Evolutionary conservation across 1,284 basidiomycete genomes (phyloP).

Genomic region (Takashimella tepidaria): DNA sequence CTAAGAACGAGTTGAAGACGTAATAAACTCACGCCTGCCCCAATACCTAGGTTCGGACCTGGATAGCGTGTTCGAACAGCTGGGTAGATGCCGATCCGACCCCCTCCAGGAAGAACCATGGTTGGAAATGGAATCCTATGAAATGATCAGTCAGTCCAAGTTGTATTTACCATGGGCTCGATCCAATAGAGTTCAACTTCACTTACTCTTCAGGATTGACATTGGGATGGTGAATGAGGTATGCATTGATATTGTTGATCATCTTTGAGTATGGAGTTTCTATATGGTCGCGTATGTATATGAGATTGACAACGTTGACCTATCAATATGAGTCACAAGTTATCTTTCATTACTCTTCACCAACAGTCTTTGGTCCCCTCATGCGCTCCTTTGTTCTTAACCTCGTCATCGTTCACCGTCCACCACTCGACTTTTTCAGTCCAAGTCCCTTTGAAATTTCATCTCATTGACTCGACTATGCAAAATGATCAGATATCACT

Average conservation of each 20-base stretch:
- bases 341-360: too few relatives aligned
- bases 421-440: too few relatives aligned
- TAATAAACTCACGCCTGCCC: constrained; percentile 27
- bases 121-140: constrained; percentile 34
- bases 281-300: too few relatives aligned
- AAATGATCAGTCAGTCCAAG: too few relatives aligned
- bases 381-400: too few relatives aligned
- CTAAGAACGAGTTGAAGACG: neutral
- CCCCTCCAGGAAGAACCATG: constrained; percentile 31
- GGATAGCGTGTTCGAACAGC: constrained; percentile 32
- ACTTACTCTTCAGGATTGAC: constrained; percentile 39
- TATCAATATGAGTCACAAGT: too few relatives aligned
- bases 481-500: neutral
- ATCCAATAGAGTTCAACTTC: too few relatives aligned
- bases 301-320: too few relatives aligned
- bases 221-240: constrained; percentile 35
- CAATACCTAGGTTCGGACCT: constrained; percentile 30
- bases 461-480: neutral
- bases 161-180: too few relatives aligned
- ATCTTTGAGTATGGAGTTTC: constrained; percentile 9
- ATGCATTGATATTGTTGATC: constrained; percentile 31
- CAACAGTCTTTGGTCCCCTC: too few relatives aligned
- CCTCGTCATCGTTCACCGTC: too few relatives aligned
- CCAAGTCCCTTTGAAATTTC: too few relatives aligned
- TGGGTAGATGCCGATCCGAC: constrained; percentile 32